A percentile compares a stretch with the other conserved stretches of the same genome.
Conservation (phyloP, 2,329 filamentous ascomycete genomes). For the Pseudogymnoascus sp. region DNA sequence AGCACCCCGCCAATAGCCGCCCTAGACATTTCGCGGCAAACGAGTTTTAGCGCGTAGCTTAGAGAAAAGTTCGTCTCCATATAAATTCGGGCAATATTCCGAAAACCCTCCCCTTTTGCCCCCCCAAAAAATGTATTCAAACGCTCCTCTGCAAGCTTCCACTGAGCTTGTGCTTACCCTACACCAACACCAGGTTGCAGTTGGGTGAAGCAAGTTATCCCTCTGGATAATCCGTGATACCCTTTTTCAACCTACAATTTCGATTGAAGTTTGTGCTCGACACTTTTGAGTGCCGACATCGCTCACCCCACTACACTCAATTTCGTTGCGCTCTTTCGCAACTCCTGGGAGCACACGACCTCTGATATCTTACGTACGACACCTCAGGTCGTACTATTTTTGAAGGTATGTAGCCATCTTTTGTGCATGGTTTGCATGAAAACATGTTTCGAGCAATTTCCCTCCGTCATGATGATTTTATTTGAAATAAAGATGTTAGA, state of each 20-base stretch:
- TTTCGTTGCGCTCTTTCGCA: neutral
- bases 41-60: slow-evolving; percentile 3
- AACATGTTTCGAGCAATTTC: neutral
- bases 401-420: neutral
- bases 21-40: slow-evolving; percentile 4
- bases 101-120: slow-evolving; percentile 5
- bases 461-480: slow-evolving; percentile 21
- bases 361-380: neutral
- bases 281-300: neutral
- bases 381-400: neutral
- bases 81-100: slow-evolving; percentile 1
- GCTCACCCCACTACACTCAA: slow-evolving; percentile 4
- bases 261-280: slow-evolving; percentile 1
- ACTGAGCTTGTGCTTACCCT: slow-evolving; percentile 1
- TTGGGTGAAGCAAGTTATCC: neutral
- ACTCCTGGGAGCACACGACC: slow-evolving; percentile 1
- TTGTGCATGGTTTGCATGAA: neutral
- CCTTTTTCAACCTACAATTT: slow-evolving; percentile 7
- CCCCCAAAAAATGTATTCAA: slow-evolving; percentile 5
- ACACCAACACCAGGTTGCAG: slow-evolving; percentile 7
- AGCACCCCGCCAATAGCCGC: slow-evolving; percentile 6
- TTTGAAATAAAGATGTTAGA: slow-evolving; percentile 33
- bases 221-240: neutral
- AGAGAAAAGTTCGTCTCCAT: slow-evolving; percentile 6
- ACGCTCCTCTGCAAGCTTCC: neutral